A percentile compares a stretch with the other conserved stretches of the same genome.
phyloP scores from a whole-genome alignment of 352 stramenopile species.

The Phytophthora foliorum region DNA sequence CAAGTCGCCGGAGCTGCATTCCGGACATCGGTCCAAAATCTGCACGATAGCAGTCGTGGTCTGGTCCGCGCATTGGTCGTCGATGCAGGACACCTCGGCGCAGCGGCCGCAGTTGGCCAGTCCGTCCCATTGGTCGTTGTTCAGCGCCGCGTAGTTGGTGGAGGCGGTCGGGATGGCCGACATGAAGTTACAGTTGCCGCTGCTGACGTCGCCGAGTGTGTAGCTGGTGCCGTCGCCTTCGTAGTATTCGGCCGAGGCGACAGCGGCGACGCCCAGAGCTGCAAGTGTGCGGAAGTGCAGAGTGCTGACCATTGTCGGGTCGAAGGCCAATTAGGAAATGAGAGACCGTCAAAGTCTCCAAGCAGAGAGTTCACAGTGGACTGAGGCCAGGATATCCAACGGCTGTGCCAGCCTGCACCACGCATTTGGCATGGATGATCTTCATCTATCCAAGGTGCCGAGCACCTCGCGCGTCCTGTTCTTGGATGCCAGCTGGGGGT shows the following conservation, averaged over 20 bases:
- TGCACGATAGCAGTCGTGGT: slow-evolving; percentile 66
- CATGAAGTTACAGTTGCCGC: slow-evolving; percentile 70
- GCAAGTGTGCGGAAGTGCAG: slow-evolving; percentile 21
- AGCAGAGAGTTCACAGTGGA: not conserved
- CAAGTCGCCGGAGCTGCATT: slow-evolving; percentile 73
- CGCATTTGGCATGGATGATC: slow-evolving; percentile 25
- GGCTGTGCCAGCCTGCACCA: slow-evolving; percentile 19
- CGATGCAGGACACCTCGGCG: slow-evolving; percentile 68
- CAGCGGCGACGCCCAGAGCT: slow-evolving; percentile 4
- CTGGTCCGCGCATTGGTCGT: slow-evolving; percentile 51
- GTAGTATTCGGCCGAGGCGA: slow-evolving; percentile 42
- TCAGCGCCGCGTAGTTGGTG: slow-evolving; percentile 79
- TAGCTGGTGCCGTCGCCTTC: slow-evolving; percentile 58
- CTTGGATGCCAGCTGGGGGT: slow-evolving; percentile 31
- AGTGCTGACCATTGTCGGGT: slow-evolving; percentile 12
- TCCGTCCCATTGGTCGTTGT: slow-evolving; percentile 67
- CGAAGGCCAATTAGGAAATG: slow-evolving; percentile 25
- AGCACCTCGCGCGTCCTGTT: slow-evolving; percentile 34
- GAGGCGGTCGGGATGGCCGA: slow-evolving; percentile 50
- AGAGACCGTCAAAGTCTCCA: not conserved
- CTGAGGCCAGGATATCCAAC: slow-evolving; percentile 2
- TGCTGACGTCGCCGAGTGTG: slow-evolving; percentile 42
- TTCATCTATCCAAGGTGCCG: slow-evolving; percentile 31
- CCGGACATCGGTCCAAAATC: slow-evolving; percentile 78
- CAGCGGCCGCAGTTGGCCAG: slow-evolving; percentile 68